phyloP scores from a whole-genome alignment of 208 protist genomes.

The Crithidia thermophila region DNA sequence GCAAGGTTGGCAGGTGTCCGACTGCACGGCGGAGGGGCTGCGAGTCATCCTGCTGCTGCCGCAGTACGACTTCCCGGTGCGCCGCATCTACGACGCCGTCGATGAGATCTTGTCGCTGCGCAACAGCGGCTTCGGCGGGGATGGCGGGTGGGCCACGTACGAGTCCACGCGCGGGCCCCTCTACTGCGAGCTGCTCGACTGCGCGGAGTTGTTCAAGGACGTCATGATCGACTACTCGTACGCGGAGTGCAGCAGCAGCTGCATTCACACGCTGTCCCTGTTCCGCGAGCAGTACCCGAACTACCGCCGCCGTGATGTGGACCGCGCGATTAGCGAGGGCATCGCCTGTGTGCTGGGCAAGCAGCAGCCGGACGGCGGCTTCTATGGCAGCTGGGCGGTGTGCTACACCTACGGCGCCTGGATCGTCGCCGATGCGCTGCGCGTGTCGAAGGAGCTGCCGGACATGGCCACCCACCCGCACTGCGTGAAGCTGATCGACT shows the following conservation, averaged over 20 bases:
- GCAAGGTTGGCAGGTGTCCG: slow-evolving; percentile 97
- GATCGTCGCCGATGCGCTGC: slow-evolving; percentile 95
- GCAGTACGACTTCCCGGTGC: slow-evolving; percentile 43
- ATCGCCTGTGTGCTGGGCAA: slow-evolving; percentile 87
- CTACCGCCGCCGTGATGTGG: slow-evolving; percentile 91
- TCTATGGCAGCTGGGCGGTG: slow-evolving; percentile 96
- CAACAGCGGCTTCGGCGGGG: slow-evolving; percentile 71
- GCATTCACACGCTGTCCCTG: slow-evolving; percentile 91
- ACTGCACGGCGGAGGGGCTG: slow-evolving; percentile 97
- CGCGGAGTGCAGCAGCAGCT: slow-evolving; percentile 96
- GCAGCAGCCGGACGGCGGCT: slow-evolving; percentile 92
- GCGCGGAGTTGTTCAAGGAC: slow-evolving; percentile 96
- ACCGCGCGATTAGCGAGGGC: slow-evolving; percentile 84
- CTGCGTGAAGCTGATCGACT: slow-evolving; percentile 86
- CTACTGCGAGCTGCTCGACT: slow-evolving; percentile 96
- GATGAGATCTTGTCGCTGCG: slow-evolving; percentile 96
- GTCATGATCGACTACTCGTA: slow-evolving; percentile 99
- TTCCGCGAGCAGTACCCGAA: slow-evolving; percentile 92
- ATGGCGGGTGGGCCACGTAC: slow-evolving; percentile 97
- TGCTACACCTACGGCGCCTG: slow-evolving; percentile 98
- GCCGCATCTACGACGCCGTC: slow-evolving; percentile 85
- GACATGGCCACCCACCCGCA: slow-evolving; percentile 74
- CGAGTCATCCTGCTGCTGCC: slow-evolving; percentile 86
- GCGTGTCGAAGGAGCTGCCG: slow-evolving; percentile 61
- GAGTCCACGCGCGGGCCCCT: slow-evolving; percentile 89